Conservation (phyloP, 305 asterid species). For the Fraxinus paxiana region DNA sequence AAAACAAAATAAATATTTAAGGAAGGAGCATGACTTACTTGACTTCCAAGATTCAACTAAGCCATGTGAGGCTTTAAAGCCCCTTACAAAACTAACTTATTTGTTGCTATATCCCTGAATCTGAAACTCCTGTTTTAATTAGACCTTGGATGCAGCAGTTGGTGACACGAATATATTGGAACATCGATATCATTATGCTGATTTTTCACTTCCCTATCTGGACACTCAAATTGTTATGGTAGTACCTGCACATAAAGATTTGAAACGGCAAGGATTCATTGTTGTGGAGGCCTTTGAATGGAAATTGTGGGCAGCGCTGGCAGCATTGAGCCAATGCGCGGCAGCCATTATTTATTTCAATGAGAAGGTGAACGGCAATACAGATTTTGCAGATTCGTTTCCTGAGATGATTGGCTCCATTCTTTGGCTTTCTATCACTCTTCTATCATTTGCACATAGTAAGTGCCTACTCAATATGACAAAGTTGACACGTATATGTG, state of each 20-base stretch:
- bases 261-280: constrained; percentile 30
- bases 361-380: constrained; percentile 45
- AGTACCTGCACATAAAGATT: constrained; percentile 40
- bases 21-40: background rate
- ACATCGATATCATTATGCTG: constrained; percentile 40
- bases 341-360: constrained; percentile 50
- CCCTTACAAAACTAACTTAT: background rate
- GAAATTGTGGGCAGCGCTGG: constrained; percentile 50
- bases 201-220: constrained; percentile 60
- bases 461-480: constrained; percentile 20
- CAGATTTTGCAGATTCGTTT: constrained; percentile 34
- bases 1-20: background rate
- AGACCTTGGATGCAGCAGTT: constrained; percentile 55
- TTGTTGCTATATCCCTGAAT: background rate
- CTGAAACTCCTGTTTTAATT: background rate
- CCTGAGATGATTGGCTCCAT: constrained; percentile 35
- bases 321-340: constrained; percentile 33
- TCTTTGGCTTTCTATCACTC: constrained; percentile 67
- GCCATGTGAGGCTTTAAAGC: background rate
- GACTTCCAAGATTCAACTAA: background rate
- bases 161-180: constrained; percentile 65
- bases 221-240: constrained; percentile 68
- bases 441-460: constrained; percentile 52
- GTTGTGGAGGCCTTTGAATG: constrained; percentile 43
- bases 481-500: background rate